Conservation (phyloP, 495 filamentous ascomycete species). For the Neurospora intermedia region DNA sequence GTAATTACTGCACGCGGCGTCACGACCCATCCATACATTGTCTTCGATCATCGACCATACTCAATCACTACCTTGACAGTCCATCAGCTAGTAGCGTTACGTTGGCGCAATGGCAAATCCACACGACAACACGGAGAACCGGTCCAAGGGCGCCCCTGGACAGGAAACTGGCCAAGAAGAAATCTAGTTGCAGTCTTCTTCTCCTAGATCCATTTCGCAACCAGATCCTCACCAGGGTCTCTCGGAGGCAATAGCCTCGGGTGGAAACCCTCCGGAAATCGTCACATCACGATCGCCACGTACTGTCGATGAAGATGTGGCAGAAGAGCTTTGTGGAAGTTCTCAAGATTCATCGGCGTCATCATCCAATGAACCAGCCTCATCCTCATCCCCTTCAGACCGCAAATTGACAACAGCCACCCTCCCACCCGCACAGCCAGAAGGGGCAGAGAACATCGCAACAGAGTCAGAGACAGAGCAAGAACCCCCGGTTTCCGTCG, state of each 20-base stretch:
- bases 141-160: neutral
- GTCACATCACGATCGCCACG: neutral
- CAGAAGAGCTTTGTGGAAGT: neutral
- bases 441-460: neutral
- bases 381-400: neutral
- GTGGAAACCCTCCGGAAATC: neutral
- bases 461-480: neutral
- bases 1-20: neutral
- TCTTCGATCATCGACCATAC: neutral
- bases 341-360: neutral
- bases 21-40: too few relatives aligned
- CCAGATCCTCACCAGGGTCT: neutral
- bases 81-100: neutral
- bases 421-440: neutral
- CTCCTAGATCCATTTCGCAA: neutral
- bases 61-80: neutral
- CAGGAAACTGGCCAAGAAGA: neutral
- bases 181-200: neutral
- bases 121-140: neutral
- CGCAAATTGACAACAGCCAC: neutral
- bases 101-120: neutral
- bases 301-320: neutral
- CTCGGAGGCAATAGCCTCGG: too few relatives aligned
- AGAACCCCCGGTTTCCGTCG: neutral
- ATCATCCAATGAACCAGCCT: neutral